Evolutionary conservation across 2,329 filamentous ascomycete genomes (phyloP), one percentile per base, ranked within the genome.

Genomic region (Dactylella cylindrospora): DNA sequence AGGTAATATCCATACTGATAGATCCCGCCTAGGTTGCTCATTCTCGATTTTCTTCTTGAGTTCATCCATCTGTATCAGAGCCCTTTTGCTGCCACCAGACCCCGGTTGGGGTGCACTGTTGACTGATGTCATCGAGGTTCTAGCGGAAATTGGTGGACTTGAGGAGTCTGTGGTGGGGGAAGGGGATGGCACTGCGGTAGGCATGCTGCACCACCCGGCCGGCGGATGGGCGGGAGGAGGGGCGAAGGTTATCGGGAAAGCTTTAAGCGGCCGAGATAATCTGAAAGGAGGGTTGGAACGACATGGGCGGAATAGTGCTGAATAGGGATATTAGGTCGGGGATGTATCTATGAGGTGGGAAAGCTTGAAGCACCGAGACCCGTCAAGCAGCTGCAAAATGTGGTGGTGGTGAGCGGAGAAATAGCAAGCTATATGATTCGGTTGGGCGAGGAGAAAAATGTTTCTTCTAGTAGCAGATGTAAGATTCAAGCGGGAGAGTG

Each of bases 201-300:
- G 51, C 59, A 64, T 64, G n/a, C 55, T 61, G 55, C 54, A 52
- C 55, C 35, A 53, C 55, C 55, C 43, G 41, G 55, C 55, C 47
- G n/a, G n/a, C n/a, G n/a, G n/a, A n/a, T n/a, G n/a, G n/a, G n/a
- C 22, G 17, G 31, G 36, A 20, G 19, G 10, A 23, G 20, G 15
- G 10, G 9, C 19, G 36, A 19, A 19, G 36, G 36, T 40, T 23
- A 23, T 19, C n/a, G 36, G 2, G 6, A 23, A 25, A 5, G 3
- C 6, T 10, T 23, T 40, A 23, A 25, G 20, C 36, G 10, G 15
- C 19, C 7, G 36, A 23, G 26, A 5, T 23, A 17, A 2, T 9
- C 12, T n/a, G 9, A n/a, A 5, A 17, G 19, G 33, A 19, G 10
- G 15, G 26, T 40, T 13, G 20, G 19, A 9, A 7, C 9, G 15